Conservation (phyloP, 225 moss, liverwort and hornwort genomes). For the Bryum argenteum region DNA sequence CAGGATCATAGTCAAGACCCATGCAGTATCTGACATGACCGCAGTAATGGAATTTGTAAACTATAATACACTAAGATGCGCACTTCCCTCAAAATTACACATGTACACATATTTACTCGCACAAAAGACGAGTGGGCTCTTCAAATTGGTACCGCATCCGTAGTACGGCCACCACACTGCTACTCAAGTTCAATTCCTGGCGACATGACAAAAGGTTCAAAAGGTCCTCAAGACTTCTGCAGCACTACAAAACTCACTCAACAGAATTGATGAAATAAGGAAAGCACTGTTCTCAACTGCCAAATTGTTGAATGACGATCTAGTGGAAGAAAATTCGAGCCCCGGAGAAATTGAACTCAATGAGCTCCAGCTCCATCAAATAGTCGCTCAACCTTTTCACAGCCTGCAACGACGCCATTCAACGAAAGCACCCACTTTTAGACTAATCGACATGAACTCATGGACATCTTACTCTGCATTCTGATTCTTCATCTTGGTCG, state of each 20-base stretch:
- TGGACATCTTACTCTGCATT: slow-evolving; percentile 1
- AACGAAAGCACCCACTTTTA: slow-evolving; percentile 21
- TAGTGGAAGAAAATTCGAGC: slow-evolving; percentile 94
- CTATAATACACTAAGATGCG: no score
- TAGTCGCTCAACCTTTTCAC: slow-evolving; percentile 72
- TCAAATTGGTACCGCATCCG: no score
- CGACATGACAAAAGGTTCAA: background rate
- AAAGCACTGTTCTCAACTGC: background rate
- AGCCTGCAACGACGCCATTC: slow-evolving; percentile 53
- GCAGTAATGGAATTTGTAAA: no score
- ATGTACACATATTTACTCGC: no score
- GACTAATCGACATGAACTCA: slow-evolving; percentile 15
- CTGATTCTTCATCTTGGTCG: background rate
- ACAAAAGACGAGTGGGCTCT: no score
- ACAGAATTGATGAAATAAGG: slow-evolving; percentile 5
- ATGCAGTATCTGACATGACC: no score
- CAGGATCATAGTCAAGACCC: no score
- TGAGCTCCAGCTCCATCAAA: slow-evolving; percentile 83
- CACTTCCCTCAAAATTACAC: no score
- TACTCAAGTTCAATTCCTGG: no score
- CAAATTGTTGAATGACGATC: slow-evolving; percentile 10
- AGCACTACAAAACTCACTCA: slow-evolving; percentile 6
- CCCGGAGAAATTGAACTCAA: slow-evolving; percentile 90
- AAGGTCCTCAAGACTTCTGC: slow-evolving; percentile 1
- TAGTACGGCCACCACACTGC: no score